phyloP scores from a whole-genome alignment of 2,329 filamentous ascomycete species.

The Zalaria obscura region DNA sequence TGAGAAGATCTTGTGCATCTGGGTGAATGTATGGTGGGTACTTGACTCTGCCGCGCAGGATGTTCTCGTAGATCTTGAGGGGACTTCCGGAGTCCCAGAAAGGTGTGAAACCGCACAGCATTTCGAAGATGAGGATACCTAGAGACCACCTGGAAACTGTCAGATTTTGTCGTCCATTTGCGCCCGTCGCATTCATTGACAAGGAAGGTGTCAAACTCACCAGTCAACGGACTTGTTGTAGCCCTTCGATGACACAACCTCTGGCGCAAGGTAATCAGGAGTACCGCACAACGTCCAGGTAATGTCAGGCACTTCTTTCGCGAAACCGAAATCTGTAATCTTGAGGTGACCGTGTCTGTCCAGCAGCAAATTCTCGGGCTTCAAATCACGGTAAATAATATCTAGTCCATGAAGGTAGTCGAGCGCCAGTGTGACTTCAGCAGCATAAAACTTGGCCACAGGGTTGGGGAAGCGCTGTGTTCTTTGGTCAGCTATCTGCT shows the following conservation, averaged over 20 bases:
- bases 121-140: constrained; percentile 97
- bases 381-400: constrained; percentile 96
- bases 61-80: constrained; percentile 99
- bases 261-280: constrained; percentile 90
- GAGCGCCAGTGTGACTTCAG: constrained; percentile 86
- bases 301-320: constrained; percentile 95
- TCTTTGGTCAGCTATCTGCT: constrained; percentile 2
- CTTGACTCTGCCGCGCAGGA: constrained; percentile 87
- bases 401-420: constrained; percentile 91
- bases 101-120: constrained; percentile 96
- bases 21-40: constrained; percentile 92
- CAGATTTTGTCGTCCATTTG: background rate
- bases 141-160: constrained; percentile 70
- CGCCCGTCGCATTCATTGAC: background rate
- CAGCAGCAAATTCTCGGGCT: constrained; percentile 84
- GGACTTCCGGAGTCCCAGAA: constrained; percentile 98
- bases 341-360: constrained; percentile 91
- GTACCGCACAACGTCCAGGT: constrained; percentile 98
- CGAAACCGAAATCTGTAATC: constrained; percentile 97
- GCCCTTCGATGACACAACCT: constrained; percentile 97
- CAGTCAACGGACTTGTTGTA: constrained; percentile 99
- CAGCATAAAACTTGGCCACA: constrained; percentile 97
- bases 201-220: constrained; percentile 39
- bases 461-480: constrained; percentile 92
- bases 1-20: constrained; percentile 83